Evolutionary conservation across 768 basidiomycete genomes (phyloP).

Genomic region (Sarcomyxa edulis): DNA sequence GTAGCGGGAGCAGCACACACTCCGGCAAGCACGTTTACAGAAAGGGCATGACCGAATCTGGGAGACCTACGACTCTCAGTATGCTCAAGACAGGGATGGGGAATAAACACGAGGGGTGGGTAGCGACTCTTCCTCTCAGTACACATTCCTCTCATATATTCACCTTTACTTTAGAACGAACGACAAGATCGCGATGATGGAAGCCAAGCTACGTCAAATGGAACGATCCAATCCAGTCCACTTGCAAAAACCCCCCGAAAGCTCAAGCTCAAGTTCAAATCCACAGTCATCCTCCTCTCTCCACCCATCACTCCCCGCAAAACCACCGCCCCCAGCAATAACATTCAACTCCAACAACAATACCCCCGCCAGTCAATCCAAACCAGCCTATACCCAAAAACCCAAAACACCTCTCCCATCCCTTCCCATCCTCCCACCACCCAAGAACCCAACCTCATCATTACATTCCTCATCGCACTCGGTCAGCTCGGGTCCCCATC

Average conservation of each 20-base stretch:
- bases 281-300: slow-evolving; percentile 11
- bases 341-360: slow-evolving; percentile 12
- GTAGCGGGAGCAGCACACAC: too few species aligned
- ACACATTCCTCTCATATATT: slow-evolving; percentile 6
- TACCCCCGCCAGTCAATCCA: slow-evolving; percentile 1
- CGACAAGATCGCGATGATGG: slow-evolving; percentile 92
- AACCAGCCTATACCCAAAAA: slow-evolving; percentile 10
- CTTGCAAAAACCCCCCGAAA: too few species aligned
- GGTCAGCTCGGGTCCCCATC: slow-evolving; percentile 5
- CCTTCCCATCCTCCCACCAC: slow-evolving; percentile 15
- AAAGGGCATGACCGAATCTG: slow-evolving; percentile 47
- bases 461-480: slow-evolving; percentile 6
- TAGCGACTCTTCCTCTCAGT: slow-evolving; percentile 5
- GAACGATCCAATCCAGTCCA: slow-evolving; percentile 28
- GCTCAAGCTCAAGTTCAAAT: too few species aligned
- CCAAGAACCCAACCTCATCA: slow-evolving; percentile 7
- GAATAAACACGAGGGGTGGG: slow-evolving; percentile 48
- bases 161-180: slow-evolving; percentile 48
- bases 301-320: slow-evolving; percentile 38
- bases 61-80: slow-evolving; percentile 82
- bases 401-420: slow-evolving; percentile 18
- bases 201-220: slow-evolving; percentile 89
- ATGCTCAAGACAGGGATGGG: slow-evolving; percentile 70
- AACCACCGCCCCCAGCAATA: slow-evolving; percentile 32
- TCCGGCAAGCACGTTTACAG: slow-evolving; percentile 18